Percentiles rank a stretch among this genome's conserved stretches.
Conservation (phyloP, 495 filamentous ascomycete genomes). For the Rusavskia elegans region DNA sequence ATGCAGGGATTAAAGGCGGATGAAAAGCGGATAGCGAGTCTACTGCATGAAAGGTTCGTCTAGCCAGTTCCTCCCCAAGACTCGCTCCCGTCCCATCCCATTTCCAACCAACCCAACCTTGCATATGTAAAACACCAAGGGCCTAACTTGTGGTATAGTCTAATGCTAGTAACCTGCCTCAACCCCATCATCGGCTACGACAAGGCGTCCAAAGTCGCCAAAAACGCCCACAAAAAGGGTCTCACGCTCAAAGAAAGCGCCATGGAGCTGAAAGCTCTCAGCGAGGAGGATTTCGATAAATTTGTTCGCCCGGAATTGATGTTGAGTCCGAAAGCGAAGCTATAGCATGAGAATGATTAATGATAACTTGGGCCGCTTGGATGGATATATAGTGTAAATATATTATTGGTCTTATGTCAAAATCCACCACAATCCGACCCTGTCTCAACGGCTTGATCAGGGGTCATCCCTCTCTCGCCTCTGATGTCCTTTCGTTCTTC, state of each 20-base stretch:
- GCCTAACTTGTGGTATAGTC: constrained; percentile 26
- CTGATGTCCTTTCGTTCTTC: too few relatives aligned
- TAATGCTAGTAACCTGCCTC: constrained; percentile 97
- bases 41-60: constrained; percentile 70
- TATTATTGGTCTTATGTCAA: too few relatives aligned
- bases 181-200: constrained; percentile 99
- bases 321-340: constrained; percentile 59
- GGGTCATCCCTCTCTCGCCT: too few relatives aligned
- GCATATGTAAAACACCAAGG: not conserved
- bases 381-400: too few relatives aligned
- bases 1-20: constrained; percentile 83
- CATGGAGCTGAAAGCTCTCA: constrained; percentile 82
- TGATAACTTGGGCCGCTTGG: too few relatives aligned
- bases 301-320: constrained; percentile 93
- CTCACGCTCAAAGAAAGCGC: constrained; percentile 83
- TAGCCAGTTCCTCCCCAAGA: not conserved
- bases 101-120: constrained; percentile 11
- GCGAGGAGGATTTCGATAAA: constrained; percentile 79
- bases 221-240: constrained; percentile 99
- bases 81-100: not conserved
- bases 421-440: too few relatives aligned
- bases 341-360: not conserved
- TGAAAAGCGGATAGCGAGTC: constrained; percentile 69
- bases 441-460: too few relatives aligned
- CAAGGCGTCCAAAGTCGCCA: constrained; percentile 93